A percentile compares a stretch with the other conserved stretches of the same genome.
phyloP scores from a whole-genome alignment of 2,329 filamentous ascomycete species.

The Aspergillus sp. region DNA sequence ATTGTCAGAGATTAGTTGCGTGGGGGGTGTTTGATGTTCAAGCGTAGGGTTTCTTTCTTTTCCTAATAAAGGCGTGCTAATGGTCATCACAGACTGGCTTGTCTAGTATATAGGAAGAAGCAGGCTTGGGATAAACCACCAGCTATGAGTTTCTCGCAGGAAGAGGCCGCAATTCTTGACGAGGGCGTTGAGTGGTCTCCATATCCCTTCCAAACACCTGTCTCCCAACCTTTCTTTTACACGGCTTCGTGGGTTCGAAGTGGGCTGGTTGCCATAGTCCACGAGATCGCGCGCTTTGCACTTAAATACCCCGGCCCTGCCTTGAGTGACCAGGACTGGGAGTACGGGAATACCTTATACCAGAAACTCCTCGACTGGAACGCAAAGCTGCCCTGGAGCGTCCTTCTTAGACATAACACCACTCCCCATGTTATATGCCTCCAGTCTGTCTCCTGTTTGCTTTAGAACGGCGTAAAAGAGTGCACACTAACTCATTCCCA shows the following conservation, averaged over 20 bases:
- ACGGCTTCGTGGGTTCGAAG: constrained; percentile 14
- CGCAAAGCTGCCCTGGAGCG: constrained; percentile 11
- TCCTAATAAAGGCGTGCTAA: neutral
- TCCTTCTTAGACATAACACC: constrained; percentile 15
- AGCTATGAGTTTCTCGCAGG: constrained; percentile 13
- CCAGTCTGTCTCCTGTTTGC: constrained; percentile 12
- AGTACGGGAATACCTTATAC: constrained; percentile 14
- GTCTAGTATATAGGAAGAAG: constrained; percentile 23
- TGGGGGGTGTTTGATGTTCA: constrained; percentile 26
- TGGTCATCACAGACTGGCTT: constrained; percentile 16
- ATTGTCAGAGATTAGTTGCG: constrained; percentile 21
- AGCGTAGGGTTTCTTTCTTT: constrained; percentile 10
- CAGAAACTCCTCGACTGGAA: constrained; percentile 14
- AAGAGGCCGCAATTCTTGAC: constrained; percentile 19
- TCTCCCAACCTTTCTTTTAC: constrained; percentile 13
- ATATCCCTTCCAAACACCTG: constrained; percentile 17
- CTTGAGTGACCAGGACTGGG: constrained; percentile 12
- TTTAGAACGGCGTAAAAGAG: too few species aligned
- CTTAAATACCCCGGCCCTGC: constrained; percentile 10
- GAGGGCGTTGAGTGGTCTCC: constrained; percentile 15
- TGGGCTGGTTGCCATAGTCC: constrained; percentile 16
- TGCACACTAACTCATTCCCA: constrained; percentile 6
- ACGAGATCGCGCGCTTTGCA: constrained; percentile 15
- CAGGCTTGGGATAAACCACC: constrained; percentile 20
- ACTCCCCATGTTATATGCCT: constrained; percentile 21